These are phyloP conservation scores for Colletotrichum noveboracense DNA, from an alignment of 2,329 filamentous ascomycete species.

Conservation along the genomic window DNA sequence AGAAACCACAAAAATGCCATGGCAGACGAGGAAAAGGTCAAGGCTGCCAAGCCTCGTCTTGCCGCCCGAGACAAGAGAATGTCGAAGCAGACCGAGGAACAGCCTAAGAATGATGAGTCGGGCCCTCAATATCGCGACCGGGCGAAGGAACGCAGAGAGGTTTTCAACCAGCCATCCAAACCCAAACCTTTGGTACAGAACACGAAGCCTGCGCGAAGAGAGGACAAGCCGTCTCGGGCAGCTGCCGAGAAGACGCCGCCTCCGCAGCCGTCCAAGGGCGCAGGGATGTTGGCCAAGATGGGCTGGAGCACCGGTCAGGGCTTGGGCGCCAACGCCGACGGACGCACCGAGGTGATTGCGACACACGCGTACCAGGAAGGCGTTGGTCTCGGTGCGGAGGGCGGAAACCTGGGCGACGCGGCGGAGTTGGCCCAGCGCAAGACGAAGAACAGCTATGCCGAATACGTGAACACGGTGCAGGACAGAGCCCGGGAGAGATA, in stretches of 20 bases:
- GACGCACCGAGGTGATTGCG: slow-evolving; percentile 67
- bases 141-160: slow-evolving; percentile 69
- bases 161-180: slow-evolving; percentile 65
- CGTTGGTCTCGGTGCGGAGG: slow-evolving; percentile 72
- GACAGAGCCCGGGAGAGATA: slow-evolving; percentile 72
- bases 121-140: slow-evolving; percentile 64
- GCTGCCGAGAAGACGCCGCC: slow-evolving; percentile 30
- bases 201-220: slow-evolving; percentile 33
- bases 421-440: slow-evolving; percentile 65
- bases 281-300: slow-evolving; percentile 74
- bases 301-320: slow-evolving; percentile 72
- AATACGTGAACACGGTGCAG: slow-evolving; percentile 68
- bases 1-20: slow-evolving; percentile 46
- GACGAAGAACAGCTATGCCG: slow-evolving; percentile 64
- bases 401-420: slow-evolving; percentile 73
- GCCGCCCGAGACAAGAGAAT: slow-evolving; percentile 38
- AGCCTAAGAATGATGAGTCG: slow-evolving; percentile 14
- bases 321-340: slow-evolving; percentile 66
- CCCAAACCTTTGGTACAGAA: slow-evolving; percentile 39
- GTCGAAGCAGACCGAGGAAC: slow-evolving; percentile 33
- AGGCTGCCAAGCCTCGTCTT: slow-evolving; percentile 49
- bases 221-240: slow-evolving; percentile 28
- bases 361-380: slow-evolving; percentile 71
- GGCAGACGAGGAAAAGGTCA: slow-evolving; percentile 48
- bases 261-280: slow-evolving; percentile 63